Evolutionary conservation across 305 asterid genomes (phyloP), one percentile per base, ranked within the genome.

Genomic region (Fraxinus baroniana): DNA sequence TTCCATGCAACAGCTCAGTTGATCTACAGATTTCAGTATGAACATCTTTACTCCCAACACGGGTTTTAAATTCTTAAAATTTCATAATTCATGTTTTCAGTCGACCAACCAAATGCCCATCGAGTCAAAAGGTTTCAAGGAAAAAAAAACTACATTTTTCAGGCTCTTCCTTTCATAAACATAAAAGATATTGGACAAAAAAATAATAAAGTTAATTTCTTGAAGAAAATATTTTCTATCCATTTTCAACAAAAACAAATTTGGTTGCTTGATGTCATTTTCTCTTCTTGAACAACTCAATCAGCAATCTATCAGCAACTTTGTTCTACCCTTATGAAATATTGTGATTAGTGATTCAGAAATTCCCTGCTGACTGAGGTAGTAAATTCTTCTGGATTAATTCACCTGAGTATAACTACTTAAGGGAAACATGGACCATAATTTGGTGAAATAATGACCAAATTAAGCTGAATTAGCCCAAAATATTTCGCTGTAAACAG

Each of bases 1-100:
- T 77, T 70, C 87, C 79, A 83, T 80, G 79, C 28, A 62, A 77
- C 74, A 78, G 44, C 35, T 17, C 39, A 30, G 35, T 28, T 62
- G 82, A 79, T 24, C 84, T 77, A 74, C 60, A 41, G n/a, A 80
- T 46, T 60, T 32, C 64, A 77, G 39, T 7, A 64, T 2, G 10
- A 62, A 73, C 66, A 79, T 70, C n/a, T n/a, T n/a, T 66, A 78
- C 5, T 78, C 66, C 77, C 70, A 71, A 49, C 52, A n/a, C 66
- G 62, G n/a, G 37, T 24, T 44, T 72, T 77, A 36, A 35, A 33
- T 77, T 36, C 24, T 35, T 73, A 32, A 55, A 20, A 18, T 73
- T 33, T 75, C 79, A 66, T 37, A n/a, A 44, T 28, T 35, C 3
- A 62, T 39, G 49, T 77, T 41, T 80, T 60, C 36, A 66, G 72